Conservation (phyloP, 352 stramenopile genomes). For the Globisporangium heterothallicum region DNA sequence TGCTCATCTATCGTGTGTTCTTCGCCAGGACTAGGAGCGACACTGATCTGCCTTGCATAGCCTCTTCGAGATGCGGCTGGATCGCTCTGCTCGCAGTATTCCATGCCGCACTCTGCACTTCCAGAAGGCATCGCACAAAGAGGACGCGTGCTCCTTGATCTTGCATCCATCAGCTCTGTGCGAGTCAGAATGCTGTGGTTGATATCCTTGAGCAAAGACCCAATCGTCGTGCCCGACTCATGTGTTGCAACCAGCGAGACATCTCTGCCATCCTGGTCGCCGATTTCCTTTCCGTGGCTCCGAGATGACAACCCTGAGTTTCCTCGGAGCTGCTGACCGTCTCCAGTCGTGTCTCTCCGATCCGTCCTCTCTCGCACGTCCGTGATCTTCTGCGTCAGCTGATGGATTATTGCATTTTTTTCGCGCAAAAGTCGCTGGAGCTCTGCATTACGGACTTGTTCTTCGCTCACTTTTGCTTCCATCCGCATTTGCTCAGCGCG, state of each 20-base stretch:
- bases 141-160: neutral
- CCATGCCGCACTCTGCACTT: neutral
- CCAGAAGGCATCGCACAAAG: too few species aligned
- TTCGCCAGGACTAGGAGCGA: neutral
- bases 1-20: constrained; percentile 50
- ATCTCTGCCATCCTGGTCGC: neutral
- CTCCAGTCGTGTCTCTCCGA: too few species aligned
- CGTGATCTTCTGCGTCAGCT: constrained; percentile 30
- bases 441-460: constrained; percentile 45
- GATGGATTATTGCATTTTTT: constrained; percentile 66
- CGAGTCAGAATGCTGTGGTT: constrained; percentile 9
- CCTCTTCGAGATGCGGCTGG: neutral
- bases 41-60: too few species aligned
- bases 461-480: constrained; percentile 39
- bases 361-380: neutral
- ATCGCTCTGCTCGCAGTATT: neutral
- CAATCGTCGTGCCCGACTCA: constrained; percentile 1
- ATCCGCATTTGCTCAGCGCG: constrained; percentile 26
- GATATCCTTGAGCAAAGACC: constrained; percentile 8
- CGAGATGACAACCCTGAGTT: too few species aligned
- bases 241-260: neutral
- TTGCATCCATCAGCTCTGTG: neutral
- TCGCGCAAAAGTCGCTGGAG: constrained; percentile 50
- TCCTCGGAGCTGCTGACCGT: too few species aligned
- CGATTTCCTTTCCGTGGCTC: neutral